Evolutionary conservation across 495 filamentous ascomycete species (phyloP).

Genomic region (Durotheca rogersii): DNA sequence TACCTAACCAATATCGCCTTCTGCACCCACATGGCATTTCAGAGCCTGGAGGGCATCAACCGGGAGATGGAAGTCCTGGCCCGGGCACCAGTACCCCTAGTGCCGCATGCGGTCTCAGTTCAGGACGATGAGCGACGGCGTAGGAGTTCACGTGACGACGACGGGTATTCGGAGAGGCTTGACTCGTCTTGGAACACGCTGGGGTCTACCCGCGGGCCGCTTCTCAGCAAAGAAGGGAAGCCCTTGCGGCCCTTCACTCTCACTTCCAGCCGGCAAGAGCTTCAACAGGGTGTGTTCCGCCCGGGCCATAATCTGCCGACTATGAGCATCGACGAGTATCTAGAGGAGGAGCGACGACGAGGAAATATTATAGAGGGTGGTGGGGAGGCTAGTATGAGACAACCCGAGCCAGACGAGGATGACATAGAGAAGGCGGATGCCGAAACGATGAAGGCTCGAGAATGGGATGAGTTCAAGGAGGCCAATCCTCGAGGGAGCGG

Average conservation of each 20-base stretch:
- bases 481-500: conserved; percentile 84
- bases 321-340: conserved; percentile 96
- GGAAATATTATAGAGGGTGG: conserved; percentile 94
- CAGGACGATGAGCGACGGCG: conserved; percentile 55
- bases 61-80: conserved; percentile 82
- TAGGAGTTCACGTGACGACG: conserved; percentile 39
- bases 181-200: conserved; percentile 57
- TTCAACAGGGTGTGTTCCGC: conserved; percentile 82
- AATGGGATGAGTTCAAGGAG: conserved; percentile 94
- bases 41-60: conserved; percentile 77
- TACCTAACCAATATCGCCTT: conserved; percentile 74
- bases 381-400: conserved; percentile 70
- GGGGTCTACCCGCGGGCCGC: conserved; percentile 58
- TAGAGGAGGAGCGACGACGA: conserved; percentile 82
- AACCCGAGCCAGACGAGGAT: conserved; percentile 81
- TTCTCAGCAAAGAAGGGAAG: conserved; percentile 79
- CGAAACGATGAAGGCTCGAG: conserved; percentile 89
- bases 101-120: conserved; percentile 28
- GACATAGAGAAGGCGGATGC: conserved; percentile 78
- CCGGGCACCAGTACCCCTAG: conserved; percentile 60
- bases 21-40: conserved; percentile 76
- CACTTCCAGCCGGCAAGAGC: conserved; percentile 70
- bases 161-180: conserved; percentile 72
- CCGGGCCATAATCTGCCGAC: conserved; percentile 92
- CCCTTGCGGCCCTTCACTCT: conserved; percentile 91